phyloP scores from a whole-genome alignment of 768 basidiomycete genomes.

The Galerina marginata region DNA sequence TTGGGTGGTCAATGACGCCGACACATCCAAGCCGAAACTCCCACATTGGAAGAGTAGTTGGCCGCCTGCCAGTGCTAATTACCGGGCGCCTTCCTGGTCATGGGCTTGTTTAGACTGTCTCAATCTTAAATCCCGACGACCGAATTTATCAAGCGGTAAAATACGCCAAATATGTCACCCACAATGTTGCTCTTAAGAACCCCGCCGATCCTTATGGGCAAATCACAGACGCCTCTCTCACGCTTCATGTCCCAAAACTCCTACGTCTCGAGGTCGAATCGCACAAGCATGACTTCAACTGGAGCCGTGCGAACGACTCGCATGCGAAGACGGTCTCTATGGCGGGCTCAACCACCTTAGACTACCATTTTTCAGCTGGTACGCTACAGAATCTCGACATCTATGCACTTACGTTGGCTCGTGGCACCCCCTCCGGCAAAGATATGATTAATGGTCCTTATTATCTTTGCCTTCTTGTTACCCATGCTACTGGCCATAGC shows the following conservation, averaged over 20 bases:
- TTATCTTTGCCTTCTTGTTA: slow-evolving; percentile 5
- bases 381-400: neutral
- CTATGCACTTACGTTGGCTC: neutral
- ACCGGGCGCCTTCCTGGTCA: slow-evolving; percentile 8
- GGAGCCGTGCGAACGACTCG: neutral
- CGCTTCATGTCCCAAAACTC: no score
- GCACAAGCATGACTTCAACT: no score
- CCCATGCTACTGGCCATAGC: neutral
- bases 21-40: neutral
- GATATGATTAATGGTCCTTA: neutral
- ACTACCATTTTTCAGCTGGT: neutral
- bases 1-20: neutral
- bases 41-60: neutral
- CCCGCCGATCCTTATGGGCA: no score
- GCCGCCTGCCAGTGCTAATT: neutral
- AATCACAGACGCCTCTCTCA: no score
- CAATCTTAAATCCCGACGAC: neutral
- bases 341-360: neutral
- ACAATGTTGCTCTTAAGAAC: no score
- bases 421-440: neutral
- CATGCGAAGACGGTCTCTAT: neutral
- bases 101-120: neutral
- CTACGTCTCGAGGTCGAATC: no score
- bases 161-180: no score
- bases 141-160: neutral